These are phyloP conservation scores for Euphorbia peplus DNA, from an alignment of 345 rosid species.

Conservation along the genomic window DNA sequence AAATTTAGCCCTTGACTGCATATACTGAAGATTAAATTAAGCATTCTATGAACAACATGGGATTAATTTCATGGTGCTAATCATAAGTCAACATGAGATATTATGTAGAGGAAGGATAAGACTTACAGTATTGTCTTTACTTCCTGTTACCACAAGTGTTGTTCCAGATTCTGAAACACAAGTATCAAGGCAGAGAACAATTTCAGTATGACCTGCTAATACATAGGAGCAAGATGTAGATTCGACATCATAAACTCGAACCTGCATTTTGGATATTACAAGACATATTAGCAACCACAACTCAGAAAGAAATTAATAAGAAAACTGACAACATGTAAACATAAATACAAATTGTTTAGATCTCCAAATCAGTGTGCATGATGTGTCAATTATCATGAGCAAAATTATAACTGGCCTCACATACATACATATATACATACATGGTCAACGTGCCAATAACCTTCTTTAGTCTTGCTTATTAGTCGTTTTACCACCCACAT, in stretches of 20 bases:
- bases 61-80: background rate
- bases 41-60: background rate
- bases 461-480: background rate
- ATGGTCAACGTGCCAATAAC: background rate
- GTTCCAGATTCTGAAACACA: conserved; percentile 60
- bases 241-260: conserved; percentile 80
- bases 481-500: background rate
- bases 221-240: conserved; percentile 95
- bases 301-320: background rate
- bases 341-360: conserved; percentile 12
- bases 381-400: background rate
- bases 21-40: background rate
- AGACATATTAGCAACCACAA: conserved; percentile 19
- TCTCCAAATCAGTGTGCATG: background rate
- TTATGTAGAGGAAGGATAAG: conserved; percentile 16
- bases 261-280: conserved; percentile 43
- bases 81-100: background rate
- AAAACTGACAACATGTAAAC: conserved; percentile 1
- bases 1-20: background rate
- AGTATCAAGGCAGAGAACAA: conserved; percentile 77
- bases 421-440: background rate
- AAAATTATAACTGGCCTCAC: background rate
- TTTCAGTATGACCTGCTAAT: conserved; percentile 78
- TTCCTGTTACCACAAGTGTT: conserved; percentile 71
- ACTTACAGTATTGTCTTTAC: conserved; percentile 87